Conservation (phyloP, 352 stramenopile species). For the Phytopythium oedochilum region DNA sequence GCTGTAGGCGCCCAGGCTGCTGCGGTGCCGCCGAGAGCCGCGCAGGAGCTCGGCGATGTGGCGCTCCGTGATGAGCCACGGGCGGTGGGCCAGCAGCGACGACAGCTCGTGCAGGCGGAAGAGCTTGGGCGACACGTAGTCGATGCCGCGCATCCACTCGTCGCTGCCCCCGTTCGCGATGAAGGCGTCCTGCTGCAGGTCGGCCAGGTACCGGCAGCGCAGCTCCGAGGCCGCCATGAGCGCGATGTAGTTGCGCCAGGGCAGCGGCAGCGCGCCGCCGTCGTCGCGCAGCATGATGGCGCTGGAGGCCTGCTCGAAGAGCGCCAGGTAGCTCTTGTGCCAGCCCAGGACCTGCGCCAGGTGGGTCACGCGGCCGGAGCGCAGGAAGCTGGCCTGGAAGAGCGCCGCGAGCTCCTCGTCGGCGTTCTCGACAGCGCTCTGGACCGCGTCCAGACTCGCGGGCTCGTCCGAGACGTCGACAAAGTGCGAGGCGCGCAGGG, state of each 20-base stretch:
- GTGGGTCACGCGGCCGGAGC: constrained; percentile 68
- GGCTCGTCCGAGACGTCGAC: constrained; percentile 32
- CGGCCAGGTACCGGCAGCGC: constrained; percentile 74
- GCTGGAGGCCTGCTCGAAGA: constrained; percentile 59
- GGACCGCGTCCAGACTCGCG: constrained; percentile 11
- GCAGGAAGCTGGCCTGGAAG: constrained; percentile 56
- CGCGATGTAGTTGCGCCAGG: constrained; percentile 82
- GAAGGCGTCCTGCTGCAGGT: constrained; percentile 83
- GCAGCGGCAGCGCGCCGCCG: constrained; percentile 60
- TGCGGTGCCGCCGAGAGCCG: not conserved
- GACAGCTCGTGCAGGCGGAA: constrained; percentile 79
- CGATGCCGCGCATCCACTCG: constrained; percentile 80
- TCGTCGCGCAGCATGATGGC: constrained; percentile 69
- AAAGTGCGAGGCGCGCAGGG: constrained; percentile 66
- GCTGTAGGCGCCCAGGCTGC: constrained; percentile 6
- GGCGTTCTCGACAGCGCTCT: constrained; percentile 17
- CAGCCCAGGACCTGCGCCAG: constrained; percentile 72
- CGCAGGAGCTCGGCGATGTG: constrained; percentile 71
- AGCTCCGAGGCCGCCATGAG: constrained; percentile 78
- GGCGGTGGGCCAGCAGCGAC: constrained; percentile 76
- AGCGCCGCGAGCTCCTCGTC: constrained; percentile 51
- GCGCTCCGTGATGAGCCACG: constrained; percentile 75
- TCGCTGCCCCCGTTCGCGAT: constrained; percentile 73
- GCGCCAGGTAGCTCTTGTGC: constrained; percentile 72
- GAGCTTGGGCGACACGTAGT: constrained; percentile 79